Conservation (phyloP, 2,329 filamentous ascomycete genomes). For the Paraconiothyrium brasiliense region DNA sequence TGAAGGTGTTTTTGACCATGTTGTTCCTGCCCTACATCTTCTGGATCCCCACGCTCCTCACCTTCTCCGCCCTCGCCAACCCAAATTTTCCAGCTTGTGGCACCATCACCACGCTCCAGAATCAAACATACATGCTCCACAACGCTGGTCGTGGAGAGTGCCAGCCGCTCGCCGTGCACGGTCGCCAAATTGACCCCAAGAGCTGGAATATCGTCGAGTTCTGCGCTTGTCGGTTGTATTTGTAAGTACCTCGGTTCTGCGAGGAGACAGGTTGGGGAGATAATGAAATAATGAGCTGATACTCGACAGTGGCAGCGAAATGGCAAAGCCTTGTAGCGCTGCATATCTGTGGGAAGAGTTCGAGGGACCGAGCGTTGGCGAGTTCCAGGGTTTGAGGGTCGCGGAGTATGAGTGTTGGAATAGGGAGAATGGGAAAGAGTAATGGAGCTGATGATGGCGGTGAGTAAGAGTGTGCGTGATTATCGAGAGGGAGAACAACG, state of each 20-base stretch:
- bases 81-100: not conserved
- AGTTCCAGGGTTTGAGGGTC: not conserved
- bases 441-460: not conserved
- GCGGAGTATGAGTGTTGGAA: not conserved
- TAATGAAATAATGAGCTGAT: not conserved
- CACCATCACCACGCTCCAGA: not conserved
- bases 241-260: not conserved
- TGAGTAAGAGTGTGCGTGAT: not conserved
- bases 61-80: not conserved
- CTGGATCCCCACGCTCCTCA: not conserved
- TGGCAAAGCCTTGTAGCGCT: not conserved
- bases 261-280: not conserved
- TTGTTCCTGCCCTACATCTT: not conserved
- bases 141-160: not conserved
- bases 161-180: not conserved
- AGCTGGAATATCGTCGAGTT: not conserved
- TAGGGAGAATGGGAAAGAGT: not conserved
- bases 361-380: not conserved
- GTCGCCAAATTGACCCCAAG: not conserved
- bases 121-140: not conserved
- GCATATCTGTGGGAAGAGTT: not conserved
- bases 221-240: constrained; percentile 1
- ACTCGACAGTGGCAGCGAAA: constrained; percentile 1
- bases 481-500: too few species aligned
- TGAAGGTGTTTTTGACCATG: not conserved